Base-by-base conservation (phyloP, 1,139 yeast species). In the Zygosaccharomyces sapae region DNA sequence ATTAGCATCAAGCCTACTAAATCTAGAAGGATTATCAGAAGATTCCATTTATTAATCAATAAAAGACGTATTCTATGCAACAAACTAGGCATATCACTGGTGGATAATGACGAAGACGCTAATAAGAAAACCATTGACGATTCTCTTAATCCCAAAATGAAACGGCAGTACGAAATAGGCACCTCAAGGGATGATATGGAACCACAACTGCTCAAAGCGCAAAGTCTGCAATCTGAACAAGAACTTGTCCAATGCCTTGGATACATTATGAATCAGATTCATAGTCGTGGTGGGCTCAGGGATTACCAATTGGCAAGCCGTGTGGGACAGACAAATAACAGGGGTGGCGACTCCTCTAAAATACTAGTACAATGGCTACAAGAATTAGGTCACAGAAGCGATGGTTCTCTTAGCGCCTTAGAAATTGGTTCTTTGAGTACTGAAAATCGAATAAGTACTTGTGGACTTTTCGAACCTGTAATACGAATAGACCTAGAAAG, bases 291-390 rank as follows among this genome's bases (percentile, higher is more conserved):
- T 1, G 95, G 95, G 0, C 64, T 87, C 2, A 73, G 78, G 49
- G 76, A 79, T 5, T 90, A 90, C 63, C 97, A 90, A 59, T 70
- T 75, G n/a, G 97, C 97, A 0, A 87, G 96, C 1, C 78, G 86
- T 0, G 79, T 82, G 43, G 97, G 97, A 0, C 97, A 90, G 59
- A 79, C 80, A 50, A 67, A 68, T 1, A 74, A 75, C 41, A 68
- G 97, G 52, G 97, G 97, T 0, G 96, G 96, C 1, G 97, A 90
- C 64, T 86, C 96, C 0, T 88, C 96, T 1, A 86, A 83, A 56
- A 70, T 78, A 50, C 67, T 88, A 38, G 73, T 86, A 2, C 76
- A 78, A 48, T 89, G 96, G 96, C 65, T 87, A 12, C 60, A 60
- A 40, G 76, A 71, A 34, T 35, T 63, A 22, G 43, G 49, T 13